Percentiles rank a stretch among this genome's conserved stretches.
phyloP scores from a whole-genome alignment of 2,329 filamentous ascomycete genomes.

The Diplocarpon mali region DNA sequence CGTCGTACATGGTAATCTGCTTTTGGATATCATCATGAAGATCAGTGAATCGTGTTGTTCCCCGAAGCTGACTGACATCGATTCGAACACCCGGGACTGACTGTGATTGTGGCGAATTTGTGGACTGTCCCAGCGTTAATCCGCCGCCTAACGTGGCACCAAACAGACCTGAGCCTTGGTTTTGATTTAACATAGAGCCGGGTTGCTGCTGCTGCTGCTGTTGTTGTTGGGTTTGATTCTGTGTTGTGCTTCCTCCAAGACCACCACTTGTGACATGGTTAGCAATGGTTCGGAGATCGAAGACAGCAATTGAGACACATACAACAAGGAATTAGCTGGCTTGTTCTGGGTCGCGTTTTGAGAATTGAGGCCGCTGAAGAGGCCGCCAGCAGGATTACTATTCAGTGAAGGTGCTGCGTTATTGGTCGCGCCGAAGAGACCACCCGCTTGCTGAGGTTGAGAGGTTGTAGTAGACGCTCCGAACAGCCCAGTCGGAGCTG shows the following conservation, averaged over 20 bases:
- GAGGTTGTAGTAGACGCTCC: constrained; percentile 14
- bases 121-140: constrained; percentile 36
- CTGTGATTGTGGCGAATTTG: constrained; percentile 35
- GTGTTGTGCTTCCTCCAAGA: constrained; percentile 11
- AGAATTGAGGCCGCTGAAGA: constrained; percentile 25
- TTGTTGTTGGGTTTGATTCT: constrained; percentile 20
- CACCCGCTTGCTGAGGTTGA: constrained; percentile 17
- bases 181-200: constrained; percentile 14
- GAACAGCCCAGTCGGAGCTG: constrained; percentile 23
- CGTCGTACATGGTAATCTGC: constrained; percentile 67
- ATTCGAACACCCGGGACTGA: constrained; percentile 64
- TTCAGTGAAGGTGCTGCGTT: constrained; percentile 10
- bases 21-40: constrained; percentile 72
- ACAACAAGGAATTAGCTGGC: constrained; percentile 25
- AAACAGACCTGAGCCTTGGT: constrained; percentile 20
- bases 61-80: constrained; percentile 65
- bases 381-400: constrained; percentile 19
- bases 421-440: constrained; percentile 14
- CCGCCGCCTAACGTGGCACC: constrained; percentile 18
- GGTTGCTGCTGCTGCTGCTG: constrained; percentile 13
- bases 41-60: constrained; percentile 86
- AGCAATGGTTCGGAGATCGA: constrained; percentile 7
- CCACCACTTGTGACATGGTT: constrained; percentile 16
- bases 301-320: constrained; percentile 10
- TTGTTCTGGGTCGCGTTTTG: constrained; percentile 18